Evolutionary conservation across 2,329 filamentous ascomycete species (phyloP), one percentile per base, ranked within the genome.

Genomic region (Achaetomium macrosporum): DNA sequence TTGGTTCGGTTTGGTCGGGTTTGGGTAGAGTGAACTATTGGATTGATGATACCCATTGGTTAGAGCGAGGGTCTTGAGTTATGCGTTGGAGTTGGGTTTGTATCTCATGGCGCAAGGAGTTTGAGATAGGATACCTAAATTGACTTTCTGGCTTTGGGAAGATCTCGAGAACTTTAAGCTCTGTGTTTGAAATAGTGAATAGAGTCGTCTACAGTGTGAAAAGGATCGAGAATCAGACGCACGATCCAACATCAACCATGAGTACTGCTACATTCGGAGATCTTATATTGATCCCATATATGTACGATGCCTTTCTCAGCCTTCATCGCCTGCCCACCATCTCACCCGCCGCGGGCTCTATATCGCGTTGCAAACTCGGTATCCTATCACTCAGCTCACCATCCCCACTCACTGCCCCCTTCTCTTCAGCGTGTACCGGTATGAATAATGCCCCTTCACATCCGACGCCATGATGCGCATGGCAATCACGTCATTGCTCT

Each of bases 401-500:
- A 15, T n/a, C 10, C 16, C 31, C 15, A 15, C 41, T 19, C 31
- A 50, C 44, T 51, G 30, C 12, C 56, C 56, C 47, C 44, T 36
- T 19, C 58, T 56, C 55, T 63, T 63, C 6, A 59, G 31, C 8
- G 54, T 61, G 37, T 54, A 62, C 37, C 46, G 45, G 33, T 61
- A 64, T 33, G 59, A 62, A 39, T 63, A 66, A 42, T 73, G 70
- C 30, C 57, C 61, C 49, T 61, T 63, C 9, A 68, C 60, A 53
- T 69, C 63, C 25, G 57, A 58, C 25, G 66, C 56, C 45, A 73
- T 53, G 15, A 67, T 63, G 17, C 66, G 55, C 67, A 69, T 71
- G 8, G 71, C 60, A 36, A 59, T 36, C 42, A 70, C 60, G 56
- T 70, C 69, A 16, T 62, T 63, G 8, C 65, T 60, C 50, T 66